A percentile compares a stretch with the other conserved stretches of the same genome.
Evolutionary conservation across 2,329 filamentous ascomycete species (phyloP).

Genomic region (Dactylellina parvicollis): DNA sequence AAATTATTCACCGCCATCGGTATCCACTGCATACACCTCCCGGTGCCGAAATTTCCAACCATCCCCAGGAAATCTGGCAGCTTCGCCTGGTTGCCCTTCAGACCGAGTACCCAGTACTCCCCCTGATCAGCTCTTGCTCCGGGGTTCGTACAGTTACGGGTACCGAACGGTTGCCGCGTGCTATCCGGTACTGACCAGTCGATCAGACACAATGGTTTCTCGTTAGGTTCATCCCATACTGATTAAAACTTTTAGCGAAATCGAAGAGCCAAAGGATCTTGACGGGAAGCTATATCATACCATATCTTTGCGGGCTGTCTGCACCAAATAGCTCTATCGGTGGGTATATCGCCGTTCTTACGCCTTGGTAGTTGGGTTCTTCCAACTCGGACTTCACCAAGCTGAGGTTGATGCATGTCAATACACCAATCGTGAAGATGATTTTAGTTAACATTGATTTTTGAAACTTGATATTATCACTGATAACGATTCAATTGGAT

Average conservation of each 20-base stretch:
- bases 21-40: constrained; percentile 31
- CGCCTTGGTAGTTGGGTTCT: neutral
- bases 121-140: constrained; percentile 9
- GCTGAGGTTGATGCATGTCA: too few species aligned
- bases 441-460: too few species aligned
- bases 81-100: neutral
- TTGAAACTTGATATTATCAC: too few species aligned
- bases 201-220: constrained; percentile 24
- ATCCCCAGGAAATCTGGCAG: constrained; percentile 19
- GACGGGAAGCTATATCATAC: too few species aligned
- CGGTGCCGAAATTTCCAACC: constrained; percentile 28
- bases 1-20: neutral
- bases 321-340: constrained; percentile 6
- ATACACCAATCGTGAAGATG: too few species aligned
- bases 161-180: constrained; percentile 27
- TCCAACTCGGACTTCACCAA: too few species aligned
- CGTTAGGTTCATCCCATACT: constrained; percentile 26
- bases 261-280: too few species aligned
- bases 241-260: neutral
- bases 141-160: neutral
- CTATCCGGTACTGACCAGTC: constrained; percentile 38
- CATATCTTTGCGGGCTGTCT: neutral
- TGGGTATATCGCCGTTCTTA: neutral
- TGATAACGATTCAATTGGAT: too few species aligned
- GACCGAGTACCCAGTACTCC: constrained; percentile 11